Conservation (phyloP, 176 grass and related monocot genomes). For the Oryza meyeriana region DNA sequence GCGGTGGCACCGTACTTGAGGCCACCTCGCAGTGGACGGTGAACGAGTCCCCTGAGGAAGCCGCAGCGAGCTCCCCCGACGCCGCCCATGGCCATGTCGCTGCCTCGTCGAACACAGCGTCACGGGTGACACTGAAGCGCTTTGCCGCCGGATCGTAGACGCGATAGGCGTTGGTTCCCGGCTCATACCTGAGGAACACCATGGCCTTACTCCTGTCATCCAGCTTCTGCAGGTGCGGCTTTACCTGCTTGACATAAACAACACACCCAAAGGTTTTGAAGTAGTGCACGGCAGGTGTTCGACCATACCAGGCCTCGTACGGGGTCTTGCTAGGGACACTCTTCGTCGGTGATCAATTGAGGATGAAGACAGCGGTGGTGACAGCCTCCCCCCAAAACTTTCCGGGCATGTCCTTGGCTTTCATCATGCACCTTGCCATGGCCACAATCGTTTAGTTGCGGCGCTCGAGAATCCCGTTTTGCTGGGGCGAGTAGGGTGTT, state of each 20-base stretch:
- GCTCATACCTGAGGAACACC: background rate
- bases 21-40: background rate
- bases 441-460: background rate
- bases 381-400: background rate
- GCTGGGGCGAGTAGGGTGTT: background rate
- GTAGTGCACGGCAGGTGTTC: background rate
- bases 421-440: background rate
- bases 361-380: background rate
- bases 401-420: background rate
- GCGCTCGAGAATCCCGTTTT: background rate
- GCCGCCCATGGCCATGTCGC: background rate
- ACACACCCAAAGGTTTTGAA: background rate
- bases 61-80: accelerated
- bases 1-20: accelerated
- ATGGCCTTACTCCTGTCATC: background rate
- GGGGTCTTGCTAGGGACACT: background rate
- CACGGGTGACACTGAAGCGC: background rate
- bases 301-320: background rate
- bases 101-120: background rate
- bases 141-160: background rate
- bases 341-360: background rate
- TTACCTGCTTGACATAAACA: background rate
- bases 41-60: background rate
- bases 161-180: background rate
- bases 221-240: too few relatives aligned